Evolutionary conservation across 2,329 filamentous ascomycete genomes (phyloP).

Genomic region (Fusarium abutilonis): DNA sequence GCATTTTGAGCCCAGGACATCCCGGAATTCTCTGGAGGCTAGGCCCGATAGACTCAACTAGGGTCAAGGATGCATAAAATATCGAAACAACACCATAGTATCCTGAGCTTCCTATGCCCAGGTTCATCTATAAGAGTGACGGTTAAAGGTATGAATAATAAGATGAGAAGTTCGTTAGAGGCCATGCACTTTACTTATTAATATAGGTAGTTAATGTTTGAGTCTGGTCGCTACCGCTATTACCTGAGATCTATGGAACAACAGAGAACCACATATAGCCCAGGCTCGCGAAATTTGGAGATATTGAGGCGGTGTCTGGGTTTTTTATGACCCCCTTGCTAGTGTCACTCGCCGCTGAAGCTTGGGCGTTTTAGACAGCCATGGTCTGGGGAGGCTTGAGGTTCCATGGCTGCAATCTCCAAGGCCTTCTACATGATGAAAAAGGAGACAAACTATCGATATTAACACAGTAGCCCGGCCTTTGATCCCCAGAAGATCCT

Average conservation of each 20-base stretch:
- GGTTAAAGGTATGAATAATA: no score
- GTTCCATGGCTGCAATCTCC: constrained; percentile 30
- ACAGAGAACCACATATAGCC: no score
- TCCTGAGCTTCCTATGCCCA: not conserved
- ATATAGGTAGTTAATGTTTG: no score
- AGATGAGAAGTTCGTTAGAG: no score
- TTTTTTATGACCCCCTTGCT: not conserved
- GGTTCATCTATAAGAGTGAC: not conserved
- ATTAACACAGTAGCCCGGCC: constrained; percentile 10
- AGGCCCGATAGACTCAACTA: constrained; percentile 27
- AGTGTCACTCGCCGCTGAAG: constrained; percentile 29
- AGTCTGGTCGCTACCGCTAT: no score
- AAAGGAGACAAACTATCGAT: constrained; percentile 28
- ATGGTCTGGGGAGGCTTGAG: constrained; percentile 18
- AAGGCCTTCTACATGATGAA: constrained; percentile 26
- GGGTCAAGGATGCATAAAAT: not conserved
- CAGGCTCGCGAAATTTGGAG: no score
- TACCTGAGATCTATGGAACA: no score
- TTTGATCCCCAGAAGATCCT: constrained; percentile 30
- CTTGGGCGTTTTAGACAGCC: constrained; percentile 24
- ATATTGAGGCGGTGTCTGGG: not conserved
- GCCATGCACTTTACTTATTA: no score
- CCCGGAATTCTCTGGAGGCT: constrained; percentile 22
- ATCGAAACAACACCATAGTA: not conserved
- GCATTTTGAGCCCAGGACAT: constrained; percentile 33